A percentile compares a stretch with the other conserved stretches of the same genome.
These are phyloP conservation scores for Parastagonospora avenae DNA, from an alignment of 2,329 filamentous ascomycete genomes.

Conservation along the genomic window DNA sequence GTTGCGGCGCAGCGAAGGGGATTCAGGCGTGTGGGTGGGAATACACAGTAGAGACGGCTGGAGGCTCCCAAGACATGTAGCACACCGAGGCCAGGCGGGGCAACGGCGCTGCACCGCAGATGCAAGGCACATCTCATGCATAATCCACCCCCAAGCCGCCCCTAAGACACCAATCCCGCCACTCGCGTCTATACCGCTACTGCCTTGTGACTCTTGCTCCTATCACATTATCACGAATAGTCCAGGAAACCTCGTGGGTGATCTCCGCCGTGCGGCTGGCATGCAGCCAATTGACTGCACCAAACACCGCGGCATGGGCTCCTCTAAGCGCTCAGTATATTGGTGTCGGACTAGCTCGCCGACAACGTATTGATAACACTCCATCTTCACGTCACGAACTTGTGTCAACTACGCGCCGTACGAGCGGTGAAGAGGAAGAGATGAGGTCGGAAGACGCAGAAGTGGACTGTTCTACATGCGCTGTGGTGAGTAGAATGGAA, in stretches of 20 bases:
- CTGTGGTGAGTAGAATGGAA: no score
- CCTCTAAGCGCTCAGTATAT: constrained; percentile 34
- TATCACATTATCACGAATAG: constrained; percentile 33
- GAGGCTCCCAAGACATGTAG: not conserved
- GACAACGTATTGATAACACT: no score
- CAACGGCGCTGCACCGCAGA: not conserved
- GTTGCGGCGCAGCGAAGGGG: constrained; percentile 7
- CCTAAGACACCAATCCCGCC: not conserved
- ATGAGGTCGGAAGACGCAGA: no score
- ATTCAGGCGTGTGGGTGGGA: not conserved
- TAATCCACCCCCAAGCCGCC: constrained; percentile 3
- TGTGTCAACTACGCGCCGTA: no score
- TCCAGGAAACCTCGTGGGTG: constrained; percentile 19
- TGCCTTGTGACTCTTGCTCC: constrained; percentile 2
- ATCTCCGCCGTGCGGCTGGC: constrained; percentile 33
- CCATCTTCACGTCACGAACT: no score
- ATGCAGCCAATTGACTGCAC: constrained; percentile 19
- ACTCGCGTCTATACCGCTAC: not conserved
- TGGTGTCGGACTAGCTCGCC: constrained; percentile 3
- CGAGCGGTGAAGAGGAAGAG: no score
- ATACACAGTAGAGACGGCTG: constrained; percentile 1
- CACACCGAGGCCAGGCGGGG: constrained; percentile 3
- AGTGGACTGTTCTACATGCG: no score
- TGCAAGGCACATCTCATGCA: constrained; percentile 21
- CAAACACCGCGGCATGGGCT: constrained; percentile 17